A percentile compares a stretch with the other conserved stretches of the same genome.
Evolutionary conservation across 768 basidiomycete genomes (phyloP).

Genomic region (Suillus lakei): DNA sequence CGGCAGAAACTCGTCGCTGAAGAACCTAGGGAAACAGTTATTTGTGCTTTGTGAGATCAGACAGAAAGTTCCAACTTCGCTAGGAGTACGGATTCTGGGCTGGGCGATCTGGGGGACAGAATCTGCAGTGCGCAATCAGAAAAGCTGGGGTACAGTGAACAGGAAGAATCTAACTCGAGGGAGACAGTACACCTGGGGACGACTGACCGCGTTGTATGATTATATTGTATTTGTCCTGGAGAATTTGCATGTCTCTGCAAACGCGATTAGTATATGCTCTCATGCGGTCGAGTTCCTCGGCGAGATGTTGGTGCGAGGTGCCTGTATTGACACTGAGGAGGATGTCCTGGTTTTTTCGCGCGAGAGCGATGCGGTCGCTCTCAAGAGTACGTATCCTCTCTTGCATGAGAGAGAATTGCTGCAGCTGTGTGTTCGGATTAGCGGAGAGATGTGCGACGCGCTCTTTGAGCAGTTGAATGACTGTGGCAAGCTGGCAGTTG

Average conservation of each 20-base stretch:
- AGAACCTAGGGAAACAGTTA: background rate
- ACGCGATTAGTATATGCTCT: constrained; percentile 12
- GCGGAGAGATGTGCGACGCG: constrained; percentile 28
- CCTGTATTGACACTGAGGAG: constrained; percentile 18
- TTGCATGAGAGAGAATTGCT: constrained; percentile 26
- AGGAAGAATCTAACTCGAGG: background rate
- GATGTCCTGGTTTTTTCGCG: constrained; percentile 30
- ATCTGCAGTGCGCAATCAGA: background rate
- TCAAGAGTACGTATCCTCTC: constrained; percentile 32
- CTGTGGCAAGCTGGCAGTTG: constrained; percentile 37
- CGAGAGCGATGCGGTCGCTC: constrained; percentile 17
- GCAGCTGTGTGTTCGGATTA: constrained; percentile 20
- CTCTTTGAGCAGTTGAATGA: constrained; percentile 36
- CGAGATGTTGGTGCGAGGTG: constrained; percentile 21
- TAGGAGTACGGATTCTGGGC: background rate
- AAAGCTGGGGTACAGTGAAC: background rate
- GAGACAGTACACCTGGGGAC: constrained; percentile 3
- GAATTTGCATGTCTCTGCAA: constrained; percentile 22
- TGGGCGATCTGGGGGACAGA: background rate
- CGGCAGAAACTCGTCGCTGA: constrained; percentile 6
- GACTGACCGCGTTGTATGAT: background rate
- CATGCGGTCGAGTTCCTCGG: constrained; percentile 19
- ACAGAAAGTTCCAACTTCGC: constrained; percentile 3
- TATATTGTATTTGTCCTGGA: constrained; percentile 25
- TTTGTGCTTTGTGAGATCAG: background rate